These are phyloP conservation scores for Diaporthe nobilis DNA, from an alignment of 2,329 filamentous ascomycete genomes.

Conservation along the genomic window DNA sequence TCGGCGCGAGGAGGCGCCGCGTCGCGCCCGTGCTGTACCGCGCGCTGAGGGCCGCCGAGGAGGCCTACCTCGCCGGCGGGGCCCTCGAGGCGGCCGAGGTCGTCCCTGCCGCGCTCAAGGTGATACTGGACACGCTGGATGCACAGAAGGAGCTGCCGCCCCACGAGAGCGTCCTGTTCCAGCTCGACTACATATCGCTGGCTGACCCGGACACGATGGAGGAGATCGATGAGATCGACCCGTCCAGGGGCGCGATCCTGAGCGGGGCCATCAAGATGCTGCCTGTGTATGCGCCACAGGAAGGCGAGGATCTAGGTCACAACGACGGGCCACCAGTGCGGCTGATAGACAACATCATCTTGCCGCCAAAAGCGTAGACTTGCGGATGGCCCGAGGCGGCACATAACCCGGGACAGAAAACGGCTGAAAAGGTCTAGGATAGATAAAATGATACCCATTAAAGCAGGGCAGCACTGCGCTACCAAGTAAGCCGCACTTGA, in stretches of 20 bases:
- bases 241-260: constrained; percentile 80
- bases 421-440: background rate
- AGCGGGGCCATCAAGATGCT: constrained; percentile 94
- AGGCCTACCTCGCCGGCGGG: constrained; percentile 69
- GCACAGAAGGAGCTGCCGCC: constrained; percentile 75
- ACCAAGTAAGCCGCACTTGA: background rate
- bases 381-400: background rate
- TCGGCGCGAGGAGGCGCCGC: constrained; percentile 80
- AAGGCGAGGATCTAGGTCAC: constrained; percentile 82
- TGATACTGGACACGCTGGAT: constrained; percentile 67
- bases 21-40: constrained; percentile 80
- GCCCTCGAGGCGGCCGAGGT: constrained; percentile 74
- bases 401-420: background rate
- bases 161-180: constrained; percentile 76
- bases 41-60: constrained; percentile 79
- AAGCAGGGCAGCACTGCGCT: constrained; percentile 9
- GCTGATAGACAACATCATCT: constrained; percentile 93
- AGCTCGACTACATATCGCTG: constrained; percentile 93
- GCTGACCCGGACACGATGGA: constrained; percentile 87
- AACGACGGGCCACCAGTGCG: constrained; percentile 82
- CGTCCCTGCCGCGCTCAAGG: constrained; percentile 77
- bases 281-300: constrained; percentile 78
- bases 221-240: constrained; percentile 81
- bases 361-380: constrained; percentile 59
- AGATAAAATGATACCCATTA: constrained; percentile 25